Evolutionary conservation across 768 basidiomycete species (phyloP), one percentile per base, ranked within the genome.

Genomic region (Lenzites betulinus): DNA sequence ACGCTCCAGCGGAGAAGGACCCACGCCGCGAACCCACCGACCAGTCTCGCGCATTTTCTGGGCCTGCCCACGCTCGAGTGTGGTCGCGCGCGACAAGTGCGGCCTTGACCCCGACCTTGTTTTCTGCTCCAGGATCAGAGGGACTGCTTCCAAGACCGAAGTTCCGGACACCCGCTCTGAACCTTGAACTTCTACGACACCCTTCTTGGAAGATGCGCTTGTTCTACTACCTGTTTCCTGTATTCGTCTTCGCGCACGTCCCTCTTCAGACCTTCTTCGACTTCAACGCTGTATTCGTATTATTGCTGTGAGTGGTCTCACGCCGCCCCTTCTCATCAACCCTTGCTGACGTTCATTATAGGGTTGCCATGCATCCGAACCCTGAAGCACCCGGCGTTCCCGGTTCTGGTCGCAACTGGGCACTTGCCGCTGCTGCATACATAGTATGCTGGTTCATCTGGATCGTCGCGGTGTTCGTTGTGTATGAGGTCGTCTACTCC

Each of bases 241-340:
- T 92, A 16, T 71, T 92, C 63, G 80, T 84, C 7, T 85, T 93
- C 71, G 85, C 83, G 20, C 88, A 92, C 69, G 75, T 92, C 41
- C 84, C 85, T 25, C 71, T 91, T 9, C 92, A 94, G 72, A 86
- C 88, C 0, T 95, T 89, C 70, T 87, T 95, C 71, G 94, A 96
- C 70, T 93, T 94, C 73, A 94, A 95, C 72, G 86, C 88, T 66
- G 86, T 89, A 64, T 95, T 86, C 76, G 86, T 93, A 66, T 72
- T 95, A 66, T 70, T 93, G 42, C 86, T 93, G 92, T 94, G 69
- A 77, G 93, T 87, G 30, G 11, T 11, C 11, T 33, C 30, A 46
- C 36, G 36, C 43, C 38, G 16, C 50, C 6, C 26, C 60, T 12
- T 61, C 38, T 54, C 52, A 43, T 49, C 47, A 47, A 25, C 35